These are phyloP conservation scores for Termitomyces sp. DNA, from an alignment of 768 basidiomycete genomes.

Conservation along the genomic window DNA sequence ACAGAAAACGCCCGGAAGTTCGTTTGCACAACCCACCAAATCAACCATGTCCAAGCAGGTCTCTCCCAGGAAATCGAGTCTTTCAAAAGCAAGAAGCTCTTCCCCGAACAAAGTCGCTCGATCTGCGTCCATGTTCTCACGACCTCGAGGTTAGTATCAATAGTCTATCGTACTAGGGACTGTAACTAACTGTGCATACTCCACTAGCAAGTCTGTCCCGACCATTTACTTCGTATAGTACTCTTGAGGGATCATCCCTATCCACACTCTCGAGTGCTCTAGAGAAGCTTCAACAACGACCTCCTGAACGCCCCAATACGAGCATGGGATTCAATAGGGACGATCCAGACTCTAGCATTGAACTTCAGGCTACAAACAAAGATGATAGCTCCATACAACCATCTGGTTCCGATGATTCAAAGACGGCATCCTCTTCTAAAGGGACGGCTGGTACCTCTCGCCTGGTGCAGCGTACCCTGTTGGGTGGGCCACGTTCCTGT, in stretches of 20 bases:
- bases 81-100: slow-evolving; percentile 20
- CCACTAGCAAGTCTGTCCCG: slow-evolving; percentile 18
- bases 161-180: not conserved
- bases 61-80: not conserved
- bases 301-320: slow-evolving; percentile 64
- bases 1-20: slow-evolving; percentile 6
- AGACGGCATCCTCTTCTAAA: slow-evolving; percentile 2
- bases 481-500: slow-evolving; percentile 8
- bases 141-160: slow-evolving; percentile 24
- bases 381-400: slow-evolving; percentile 7
- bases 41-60: slow-evolving; percentile 20
- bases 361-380: slow-evolving; percentile 9
- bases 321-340: slow-evolving; percentile 62
- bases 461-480: slow-evolving; percentile 6
- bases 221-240: slow-evolving; percentile 20
- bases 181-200: not conserved
- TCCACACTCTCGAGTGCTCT: slow-evolving; percentile 64
- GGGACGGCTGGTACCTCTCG: not conserved
- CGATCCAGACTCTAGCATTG: slow-evolving; percentile 22
- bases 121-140: slow-evolving; percentile 24
- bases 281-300: slow-evolving; percentile 64
- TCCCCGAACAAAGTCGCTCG: slow-evolving; percentile 31
- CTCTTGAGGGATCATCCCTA: slow-evolving; percentile 40
- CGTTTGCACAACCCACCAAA: slow-evolving; percentile 14
- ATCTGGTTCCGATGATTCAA: not conserved